Evolutionary conservation across 1,139 yeast species (phyloP), one percentile per base, ranked within the genome.

Genomic region (Yamadazyma oceani): DNA sequence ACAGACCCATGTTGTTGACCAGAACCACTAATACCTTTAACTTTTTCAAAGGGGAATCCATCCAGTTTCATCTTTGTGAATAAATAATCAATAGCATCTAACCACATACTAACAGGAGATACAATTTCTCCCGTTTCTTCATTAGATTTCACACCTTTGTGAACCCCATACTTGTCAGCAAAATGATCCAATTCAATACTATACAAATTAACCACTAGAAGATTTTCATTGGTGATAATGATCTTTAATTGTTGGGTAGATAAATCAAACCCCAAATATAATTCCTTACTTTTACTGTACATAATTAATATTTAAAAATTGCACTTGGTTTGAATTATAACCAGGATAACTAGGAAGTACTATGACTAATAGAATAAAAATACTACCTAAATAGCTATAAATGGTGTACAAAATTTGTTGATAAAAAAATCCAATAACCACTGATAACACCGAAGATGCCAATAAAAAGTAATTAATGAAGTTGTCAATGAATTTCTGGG

Each of bases 1-100:
- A 89, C 89, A 3, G 95, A 83, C 0, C 96, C 97, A 54, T 89
- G 97, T 54, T 89, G 97, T 62, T 89, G 96, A 38, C 95, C 85
- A 0, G 95, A 87, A 0, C 97, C 97, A 37, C 86, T 76, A 36
- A 89, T 73, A 1, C 87, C 90, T 29, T 51, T 66, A n/a, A 89
- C 89, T 32, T 62, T 55, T 2, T 62, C 53, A 53, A 89, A 77
- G 4, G 83, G 85, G 51, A 86, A 80, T 1, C 59, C 49, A 21
- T 74, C 75, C 1, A 54, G 36, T 42, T 68, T 64, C 81, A 87
- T 78, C 39, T 70, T 56, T n/a, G 52, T 57, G 41, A 89, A 73
- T 2, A 86, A 63, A 41, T 75, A 55, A 54, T 89, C 94, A 26
- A 89, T 54, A 0, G 96, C 88, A 46, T 85, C 95, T 30, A 89